Conservation (phyloP, 495 filamentous ascomycete genomes). For the Podospora pseudocomata region DNA sequence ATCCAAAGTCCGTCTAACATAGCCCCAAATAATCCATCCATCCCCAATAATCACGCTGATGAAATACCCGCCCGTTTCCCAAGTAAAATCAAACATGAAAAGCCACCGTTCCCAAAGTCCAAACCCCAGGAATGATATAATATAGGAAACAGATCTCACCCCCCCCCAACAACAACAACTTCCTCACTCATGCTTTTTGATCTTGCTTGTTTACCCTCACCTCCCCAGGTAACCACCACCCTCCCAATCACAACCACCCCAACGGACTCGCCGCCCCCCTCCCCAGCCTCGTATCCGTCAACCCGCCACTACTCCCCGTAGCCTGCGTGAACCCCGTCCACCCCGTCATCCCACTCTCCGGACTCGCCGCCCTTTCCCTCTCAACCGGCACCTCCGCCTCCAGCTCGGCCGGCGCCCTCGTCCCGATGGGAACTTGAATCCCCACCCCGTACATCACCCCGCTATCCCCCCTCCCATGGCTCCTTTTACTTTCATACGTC, state of each 20-base stretch:
- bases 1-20: neutral
- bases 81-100: too few relatives aligned
- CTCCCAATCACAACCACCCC: neutral
- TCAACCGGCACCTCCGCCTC: conserved; percentile 14
- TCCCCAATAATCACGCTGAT: too few relatives aligned
- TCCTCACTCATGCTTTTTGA: too few relatives aligned
- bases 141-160: too few relatives aligned
- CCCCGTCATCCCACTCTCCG: conserved; percentile 11
- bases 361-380: conserved; percentile 12
- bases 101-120: too few relatives aligned
- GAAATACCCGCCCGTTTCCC: too few relatives aligned
- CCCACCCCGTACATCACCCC: conserved; percentile 7
- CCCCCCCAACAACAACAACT: too few relatives aligned
- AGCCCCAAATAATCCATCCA: neutral
- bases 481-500: neutral
- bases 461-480: conserved; percentile 6
- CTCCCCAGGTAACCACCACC: too few relatives aligned
- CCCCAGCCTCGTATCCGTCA: neutral
- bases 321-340: conserved; percentile 17
- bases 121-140: too few relatives aligned
- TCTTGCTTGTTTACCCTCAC: too few relatives aligned
- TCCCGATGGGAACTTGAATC: neutral
- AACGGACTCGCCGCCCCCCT: neutral
- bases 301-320: neutral
- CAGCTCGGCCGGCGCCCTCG: conserved; percentile 17